Base-by-base conservation (phyloP, 2,329 filamentous ascomycete species). In the Penicillium capsulatum region DNA sequence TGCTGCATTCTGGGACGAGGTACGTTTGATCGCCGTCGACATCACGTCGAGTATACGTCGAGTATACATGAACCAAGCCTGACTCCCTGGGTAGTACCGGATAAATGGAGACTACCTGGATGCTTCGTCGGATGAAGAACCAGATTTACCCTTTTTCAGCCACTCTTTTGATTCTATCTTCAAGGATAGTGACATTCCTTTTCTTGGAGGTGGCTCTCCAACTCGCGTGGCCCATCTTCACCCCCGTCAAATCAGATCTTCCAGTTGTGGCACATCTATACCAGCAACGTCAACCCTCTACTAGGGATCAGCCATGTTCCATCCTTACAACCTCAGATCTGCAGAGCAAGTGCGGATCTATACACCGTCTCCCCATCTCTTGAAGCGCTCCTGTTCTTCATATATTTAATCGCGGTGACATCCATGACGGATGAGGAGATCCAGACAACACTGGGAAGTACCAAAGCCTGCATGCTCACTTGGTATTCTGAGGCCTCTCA, bases 231-330 rank as follows among this genome's bases (percentile, higher is more conserved):
- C 49, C 15, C 22, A 40, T 24, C 24, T 47, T 14, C 47, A 54
- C 14, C 53, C 53, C 2, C 42, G 2, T 15, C 44, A 14, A 42
- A 42, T 4, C 46, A 51, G 13, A 45, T 53, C n/a, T 46, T 49
- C 10, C 43, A 45, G 27, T 27, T 54, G 14, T 54, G 52, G 50
- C 50, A 54, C 24, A 30, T 44, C 8, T 55, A 50, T 27, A 36
- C 52, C 4, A 38, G 45, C 13, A 50, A 48, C 8, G 39, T 55
- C 30, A 45, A 55, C 24, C 79, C 81, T 0, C 59, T 85, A 2
- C 66, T 83, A 32, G 84, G 83, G 53, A 69, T 85, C 42, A 79
- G 75, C 0, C 81, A 85, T 55, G 74, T 76, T 0, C 79, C 80
- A 2, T 82, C 76, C 0, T 64, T 84, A 1, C 80, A 84, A 55